Evolutionary conservation across 2,329 filamentous ascomycete genomes (phyloP).

Genomic region (Pseudogymnoascus sp.): DNA sequence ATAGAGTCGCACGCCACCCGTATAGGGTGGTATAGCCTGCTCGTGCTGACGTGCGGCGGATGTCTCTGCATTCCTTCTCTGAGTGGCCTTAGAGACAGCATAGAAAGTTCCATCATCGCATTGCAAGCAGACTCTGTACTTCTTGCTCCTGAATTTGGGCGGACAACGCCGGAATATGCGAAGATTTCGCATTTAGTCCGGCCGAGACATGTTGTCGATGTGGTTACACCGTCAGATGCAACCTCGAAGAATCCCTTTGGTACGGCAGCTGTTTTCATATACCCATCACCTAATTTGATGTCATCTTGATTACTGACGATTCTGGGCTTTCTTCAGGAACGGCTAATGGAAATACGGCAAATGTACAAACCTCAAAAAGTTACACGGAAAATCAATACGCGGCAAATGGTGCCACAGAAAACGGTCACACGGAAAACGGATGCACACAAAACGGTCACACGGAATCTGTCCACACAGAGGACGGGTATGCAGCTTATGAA

Average conservation of each 20-base stretch:
- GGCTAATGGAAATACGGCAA: neutral
- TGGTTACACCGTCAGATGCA: neutral
- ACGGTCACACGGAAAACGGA: neutral
- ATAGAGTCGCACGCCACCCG: neutral
- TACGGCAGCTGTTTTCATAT: neutral
- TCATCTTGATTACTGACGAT: neutral
- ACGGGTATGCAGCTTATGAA: neutral
- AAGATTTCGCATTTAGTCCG: neutral
- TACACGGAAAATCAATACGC: neutral
- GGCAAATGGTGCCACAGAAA: neutral
- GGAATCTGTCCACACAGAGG: neutral
- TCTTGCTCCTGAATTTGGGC: neutral
- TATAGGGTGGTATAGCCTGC: neutral
- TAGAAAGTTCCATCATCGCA: neutral
- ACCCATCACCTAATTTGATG: neutral
- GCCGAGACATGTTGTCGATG: neutral
- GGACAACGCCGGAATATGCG: neutral
- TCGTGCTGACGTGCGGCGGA: constrained; percentile 10
- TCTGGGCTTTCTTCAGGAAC: neutral
- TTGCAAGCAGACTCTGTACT: neutral
- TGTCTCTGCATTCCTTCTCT: constrained; percentile 14
- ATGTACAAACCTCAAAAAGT: neutral
- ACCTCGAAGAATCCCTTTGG: neutral
- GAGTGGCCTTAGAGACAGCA: neutral
- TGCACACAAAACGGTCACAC: neutral